phyloP scores from a whole-genome alignment of 1,139 yeast genomes.

The Hemisphaericaspora lyxosophila region DNA sequence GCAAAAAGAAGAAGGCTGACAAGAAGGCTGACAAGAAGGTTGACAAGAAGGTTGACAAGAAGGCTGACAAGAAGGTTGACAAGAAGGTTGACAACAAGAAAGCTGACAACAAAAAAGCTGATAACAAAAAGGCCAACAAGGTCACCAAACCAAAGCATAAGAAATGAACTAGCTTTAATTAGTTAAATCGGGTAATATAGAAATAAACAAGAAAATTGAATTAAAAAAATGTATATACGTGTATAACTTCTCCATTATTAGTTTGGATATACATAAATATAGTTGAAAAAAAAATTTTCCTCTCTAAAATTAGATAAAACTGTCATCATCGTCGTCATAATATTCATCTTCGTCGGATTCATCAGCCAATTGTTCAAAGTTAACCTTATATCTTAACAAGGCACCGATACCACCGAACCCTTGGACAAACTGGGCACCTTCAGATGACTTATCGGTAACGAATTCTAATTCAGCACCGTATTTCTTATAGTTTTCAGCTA shows the following conservation, averaged over 20 bases:
- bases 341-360: conserved; percentile 87
- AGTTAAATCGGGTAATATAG: too few relatives aligned
- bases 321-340: conserved; percentile 72
- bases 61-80: too few relatives aligned
- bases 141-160: conserved; percentile 7
- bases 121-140: too few relatives aligned
- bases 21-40: too few relatives aligned
- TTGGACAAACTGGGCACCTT: conserved; percentile 96
- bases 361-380: conserved; percentile 90
- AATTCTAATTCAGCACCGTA: conserved; percentile 95
- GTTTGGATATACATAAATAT: neutral
- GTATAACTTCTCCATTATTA: neutral
- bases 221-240: neutral
- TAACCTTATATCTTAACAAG: conserved; percentile 89
- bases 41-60: too few relatives aligned
- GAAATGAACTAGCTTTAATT: conserved; percentile 1
- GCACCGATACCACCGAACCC: conserved; percentile 99
- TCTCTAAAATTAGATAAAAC: conserved; percentile 34
- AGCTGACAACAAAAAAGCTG: too few relatives aligned
- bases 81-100: too few relatives aligned
- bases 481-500: conserved; percentile 91
- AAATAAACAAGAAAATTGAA: neutral
- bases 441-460: conserved; percentile 93
- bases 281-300: neutral
- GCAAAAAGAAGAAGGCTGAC: conserved; percentile 17